Evolutionary conservation across 108 stramenopile species (phyloP).

Genomic region (Parietichytrium sp.): DNA sequence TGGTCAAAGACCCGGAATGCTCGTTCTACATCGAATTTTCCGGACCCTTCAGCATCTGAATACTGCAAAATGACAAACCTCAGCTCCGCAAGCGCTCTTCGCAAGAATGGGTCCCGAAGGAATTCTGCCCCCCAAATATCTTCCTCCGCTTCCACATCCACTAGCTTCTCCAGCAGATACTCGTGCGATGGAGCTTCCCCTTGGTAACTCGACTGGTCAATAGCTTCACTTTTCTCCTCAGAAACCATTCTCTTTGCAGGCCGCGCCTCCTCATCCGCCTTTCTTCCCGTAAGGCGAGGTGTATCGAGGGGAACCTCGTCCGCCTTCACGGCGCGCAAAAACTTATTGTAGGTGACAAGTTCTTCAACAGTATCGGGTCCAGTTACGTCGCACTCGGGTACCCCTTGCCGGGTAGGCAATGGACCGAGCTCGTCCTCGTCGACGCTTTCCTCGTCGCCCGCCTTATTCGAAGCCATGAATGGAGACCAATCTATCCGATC

Average conservation of each 20-base stretch:
- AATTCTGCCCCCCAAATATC: background rate
- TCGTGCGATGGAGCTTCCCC: background rate
- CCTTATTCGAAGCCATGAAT: background rate
- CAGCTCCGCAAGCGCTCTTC: slow-evolving; percentile 23
- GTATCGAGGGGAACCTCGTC: background rate
- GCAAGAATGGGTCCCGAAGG: background rate
- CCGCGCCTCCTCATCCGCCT: background rate
- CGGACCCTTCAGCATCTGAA: background rate
- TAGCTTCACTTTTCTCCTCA: background rate
- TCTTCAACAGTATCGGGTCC: too few species aligned
- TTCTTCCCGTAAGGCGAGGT: background rate
- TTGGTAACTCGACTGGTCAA: background rate
- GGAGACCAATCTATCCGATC: background rate
- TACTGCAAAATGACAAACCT: background rate
- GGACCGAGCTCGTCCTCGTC: too few species aligned
- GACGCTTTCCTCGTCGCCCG: background rate
- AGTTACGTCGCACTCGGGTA: too few species aligned
- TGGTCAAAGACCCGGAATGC: slow-evolving; percentile 14
- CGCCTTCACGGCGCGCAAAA: too few species aligned
- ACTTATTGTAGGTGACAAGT: too few species aligned
- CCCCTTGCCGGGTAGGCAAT: too few species aligned
- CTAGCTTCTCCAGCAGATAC: background rate
- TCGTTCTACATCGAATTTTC: background rate
- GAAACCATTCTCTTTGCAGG: background rate
- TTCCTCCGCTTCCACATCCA: background rate